A percentile compares a stretch with the other conserved stretches of the same genome.
Conservation (phyloP, 1,284 basidiomycete species). For the Ceratobasidium sp. region DNA sequence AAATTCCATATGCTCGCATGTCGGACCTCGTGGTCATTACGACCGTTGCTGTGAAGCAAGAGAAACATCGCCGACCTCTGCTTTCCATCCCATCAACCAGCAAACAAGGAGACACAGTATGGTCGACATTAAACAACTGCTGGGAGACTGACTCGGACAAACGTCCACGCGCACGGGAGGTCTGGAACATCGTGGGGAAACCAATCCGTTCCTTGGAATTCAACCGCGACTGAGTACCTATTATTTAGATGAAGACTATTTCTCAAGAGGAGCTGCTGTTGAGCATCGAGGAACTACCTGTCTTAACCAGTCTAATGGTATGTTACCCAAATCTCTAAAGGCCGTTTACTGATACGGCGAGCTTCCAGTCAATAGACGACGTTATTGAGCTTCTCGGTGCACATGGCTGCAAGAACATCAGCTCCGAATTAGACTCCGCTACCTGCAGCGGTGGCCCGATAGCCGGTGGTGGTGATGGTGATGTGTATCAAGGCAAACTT, state of each 20-base stretch:
- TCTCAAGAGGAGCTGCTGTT: too few relatives aligned
- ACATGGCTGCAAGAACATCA: constrained; percentile 2
- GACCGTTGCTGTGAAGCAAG: neutral
- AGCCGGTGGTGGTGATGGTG: neutral
- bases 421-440: neutral
- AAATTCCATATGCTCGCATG: neutral
- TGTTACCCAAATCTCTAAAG: too few relatives aligned
- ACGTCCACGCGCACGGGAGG: neutral
- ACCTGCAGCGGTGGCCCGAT: neutral
- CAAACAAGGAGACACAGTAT: neutral
- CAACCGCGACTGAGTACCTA: too few relatives aligned
- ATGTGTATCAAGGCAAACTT: neutral
- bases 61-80: neutral
- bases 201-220: too few relatives aligned
- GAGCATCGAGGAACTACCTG: too few relatives aligned
- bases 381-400: neutral
- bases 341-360: too few relatives aligned
- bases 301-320: too few relatives aligned
- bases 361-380: neutral
- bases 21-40: neutral
- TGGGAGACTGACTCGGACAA: constrained; percentile 2
- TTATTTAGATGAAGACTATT: too few relatives aligned
- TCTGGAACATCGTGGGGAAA: neutral
- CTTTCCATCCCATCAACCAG: neutral
- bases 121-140: neutral